Evolutionary conservation across 257 asterid genomes (phyloP), one percentile per base, ranked within the genome.

Genomic region (Thymus quinquecostatus): DNA sequence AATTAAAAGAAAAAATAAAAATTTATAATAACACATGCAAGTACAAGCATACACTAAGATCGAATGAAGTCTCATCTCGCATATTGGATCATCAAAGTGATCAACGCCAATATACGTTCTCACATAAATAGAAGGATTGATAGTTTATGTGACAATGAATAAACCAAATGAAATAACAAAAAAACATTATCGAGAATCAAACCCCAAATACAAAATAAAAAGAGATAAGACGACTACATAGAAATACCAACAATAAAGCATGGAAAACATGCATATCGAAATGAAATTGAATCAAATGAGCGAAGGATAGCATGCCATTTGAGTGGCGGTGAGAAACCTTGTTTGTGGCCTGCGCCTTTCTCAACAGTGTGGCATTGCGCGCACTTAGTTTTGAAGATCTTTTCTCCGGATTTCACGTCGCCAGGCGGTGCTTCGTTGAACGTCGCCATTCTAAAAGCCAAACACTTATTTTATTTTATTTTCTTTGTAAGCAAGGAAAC

Each of bases 281-380:
- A 49, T 49, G 55, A 11, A 4, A 9, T 11, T 5, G 12, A 14
- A 14, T 12, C 21, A 14, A 6, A 32, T 7, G 13, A 53, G 11
- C 27, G 12, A 53, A 7, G 38, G 3, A 4, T 34, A 34, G 38
- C 38, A 4, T 34, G 4, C 4, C 4, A 1, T 38, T 38, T 38
- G 41, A 38, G 4, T 38, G 41, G 41, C 6, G 41, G 41, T 38
- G 41, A 38, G 41, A 14, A 55, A 91, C 97, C 96, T 89, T 91
- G 97, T 77, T 91, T 91, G 88, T 91, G 97, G 69, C 95, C 97
- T 33, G 96, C 92, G 82, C 97, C 95, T 82, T 91, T 87, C 0
- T 89, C 97, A 67, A 83, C 95, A 74, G 96, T 91, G 72, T 91
- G 97, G 78, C 97, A 91, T 72, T 91, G 97, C 77, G 97, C 95